Evolutionary conservation across 169 alveolate genomes (phyloP), one percentile per base, ranked within the genome.

Genomic region (Sarcocystis neurona): DNA sequence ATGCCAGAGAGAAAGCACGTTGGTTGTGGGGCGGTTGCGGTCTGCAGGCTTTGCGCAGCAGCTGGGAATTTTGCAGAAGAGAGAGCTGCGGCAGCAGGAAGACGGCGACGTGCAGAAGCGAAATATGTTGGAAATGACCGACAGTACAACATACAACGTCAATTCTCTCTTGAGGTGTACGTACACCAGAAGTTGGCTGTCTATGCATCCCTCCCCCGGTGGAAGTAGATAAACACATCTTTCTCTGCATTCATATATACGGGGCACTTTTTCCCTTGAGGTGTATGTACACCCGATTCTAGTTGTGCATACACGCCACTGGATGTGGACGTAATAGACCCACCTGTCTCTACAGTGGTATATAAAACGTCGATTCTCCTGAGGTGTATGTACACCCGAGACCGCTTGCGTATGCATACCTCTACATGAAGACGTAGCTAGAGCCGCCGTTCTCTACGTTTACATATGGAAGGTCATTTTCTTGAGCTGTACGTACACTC

Each of bases 31-130:
- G n/a, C n/a, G n/a, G n/a, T n/a, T n/a, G n/a, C n/a, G n/a, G 20
- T 63, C 74, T 53, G 30, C 80, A 72, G 80, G 80, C 48, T 60
- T 80, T 27, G 43, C 79, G 88, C 88, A 58, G 88, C 88, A 58
- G 32, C 39, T 80, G 79, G 79, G 77, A 6, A 47, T 80, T 27
- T 60, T 80, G 63, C 88, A 58, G 79, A 68, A 58, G 77, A 77
- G 79, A 18, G 66, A 43, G 44, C 37, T 80, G 3, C 53, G 37
- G 34, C 78, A 68, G 43, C 58, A 80, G 77, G 88, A 53, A 43
- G 88, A 80, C 50, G 37, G 47, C 37, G 78, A 80, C 47, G 75
- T 10, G 44, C 63, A n/a, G 56, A 80, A 80, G 43, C 12, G 66
- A 34, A 48, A 48, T 53, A 50, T 79, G 75, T 72, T 50, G 75